Base-by-base conservation (phyloP, 1,284 basidiomycete species). In the Quambalaria eucalypti region DNA sequence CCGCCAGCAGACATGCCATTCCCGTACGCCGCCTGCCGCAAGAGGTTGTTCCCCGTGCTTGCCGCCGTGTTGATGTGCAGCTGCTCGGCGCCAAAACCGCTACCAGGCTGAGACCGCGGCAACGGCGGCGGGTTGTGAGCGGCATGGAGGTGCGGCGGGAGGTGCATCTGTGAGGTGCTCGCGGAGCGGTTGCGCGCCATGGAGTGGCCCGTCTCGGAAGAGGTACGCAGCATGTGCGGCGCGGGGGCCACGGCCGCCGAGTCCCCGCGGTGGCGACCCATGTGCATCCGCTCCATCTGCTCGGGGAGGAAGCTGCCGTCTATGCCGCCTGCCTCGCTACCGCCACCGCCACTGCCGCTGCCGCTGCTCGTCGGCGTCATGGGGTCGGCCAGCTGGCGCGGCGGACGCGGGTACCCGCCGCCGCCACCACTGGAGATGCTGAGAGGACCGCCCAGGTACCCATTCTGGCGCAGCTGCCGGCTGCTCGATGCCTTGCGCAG, bases 401-500 rank as follows among this genome's bases (percentile, higher is more conserved):
- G 16, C 16, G 21, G 36, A 10, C 36, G 36, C 36, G 36, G 36
- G 10, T 39, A 39, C 10, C 16, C 4, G 36, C 36, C 21, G 36
- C 36, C 10, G 36, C 36, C 4, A 21, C 10, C 5, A 21, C 16
- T 14, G 36, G 21, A 12, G 36, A 39, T 39, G 36, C 36, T 5
- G 36, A 2, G 28, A 0, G 28, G 48, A n/a, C 28, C 52, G 1
- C 48, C 50, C 14, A 48, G 52, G 33, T 55, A 47, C 3, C 51
- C 52, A 28, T 30, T 25, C 40, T 65, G 65, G 2, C 69, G 59
- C 2, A 71, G 52, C 40, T 69, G 65, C 10, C 65, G 52, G 36
- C 59, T 61, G 14, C 60, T 63, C 36, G 64, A 64, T 1, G 69
- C 67, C 39, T 71, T 71, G 12, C 69, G 61, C 28, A 71, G 38